These are phyloP conservation scores for Brettanomyces nanus DNA, from an alignment of 805 yeast genomes.

Conservation along the genomic window DNA sequence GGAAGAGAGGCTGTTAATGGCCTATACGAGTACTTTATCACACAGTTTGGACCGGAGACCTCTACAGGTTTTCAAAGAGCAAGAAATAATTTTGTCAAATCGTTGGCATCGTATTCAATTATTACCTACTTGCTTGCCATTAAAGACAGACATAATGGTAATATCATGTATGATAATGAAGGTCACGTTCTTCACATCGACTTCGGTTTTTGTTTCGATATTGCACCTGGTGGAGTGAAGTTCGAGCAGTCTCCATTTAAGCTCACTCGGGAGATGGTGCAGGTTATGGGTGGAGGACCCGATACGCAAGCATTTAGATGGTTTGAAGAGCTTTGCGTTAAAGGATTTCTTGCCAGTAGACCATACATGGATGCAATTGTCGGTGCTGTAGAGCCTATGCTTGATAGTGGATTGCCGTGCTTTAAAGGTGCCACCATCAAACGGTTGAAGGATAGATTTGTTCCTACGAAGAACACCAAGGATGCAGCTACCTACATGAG, in stretches of 20 bases:
- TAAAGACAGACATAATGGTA: conserved; percentile 97
- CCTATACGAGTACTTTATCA: conserved; percentile 79
- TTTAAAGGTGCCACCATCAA: conserved; percentile 84
- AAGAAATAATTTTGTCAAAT: conserved; percentile 84
- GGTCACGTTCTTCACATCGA: conserved; percentile 96
- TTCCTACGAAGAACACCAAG: conserved; percentile 66
- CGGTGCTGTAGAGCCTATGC: conserved; percentile 84
- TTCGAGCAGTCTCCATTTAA: conserved; percentile 99
- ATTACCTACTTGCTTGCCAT: conserved; percentile 86
- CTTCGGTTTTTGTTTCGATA: conserved; percentile 97
- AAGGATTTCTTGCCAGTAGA: conserved; percentile 82
- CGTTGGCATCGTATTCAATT: conserved; percentile 90
- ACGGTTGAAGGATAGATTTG: conserved; percentile 72
- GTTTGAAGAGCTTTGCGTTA: conserved; percentile 93
- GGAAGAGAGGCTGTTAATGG: conserved; percentile 99
- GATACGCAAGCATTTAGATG: conserved; percentile 81
- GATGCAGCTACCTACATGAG: conserved; percentile 80
- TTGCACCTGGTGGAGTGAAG: conserved; percentile 97
- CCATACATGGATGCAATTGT: conserved; percentile 82
- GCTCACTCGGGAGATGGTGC: conserved; percentile 91
- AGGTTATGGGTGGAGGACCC: conserved; percentile 87
- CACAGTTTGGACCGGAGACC: conserved; percentile 92
- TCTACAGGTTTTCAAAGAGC: conserved; percentile 87
- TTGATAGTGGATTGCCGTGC: conserved; percentile 92
- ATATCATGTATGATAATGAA: conserved; percentile 89